Evolutionary conservation across 257 asterid genomes (phyloP), one percentile per base, ranked within the genome.

Genomic region (Solanum acaule): DNA sequence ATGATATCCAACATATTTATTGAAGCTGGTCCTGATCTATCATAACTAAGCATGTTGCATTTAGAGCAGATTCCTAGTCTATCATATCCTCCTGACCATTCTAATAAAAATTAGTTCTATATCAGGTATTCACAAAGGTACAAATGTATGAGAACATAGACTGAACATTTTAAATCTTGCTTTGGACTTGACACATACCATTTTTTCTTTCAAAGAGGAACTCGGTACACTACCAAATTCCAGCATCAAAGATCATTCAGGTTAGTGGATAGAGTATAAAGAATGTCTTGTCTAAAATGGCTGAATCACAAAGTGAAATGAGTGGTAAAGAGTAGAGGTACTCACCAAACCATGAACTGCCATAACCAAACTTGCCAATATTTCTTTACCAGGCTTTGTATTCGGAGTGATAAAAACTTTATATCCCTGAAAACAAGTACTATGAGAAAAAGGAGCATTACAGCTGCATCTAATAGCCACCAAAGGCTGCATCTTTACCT

Each of bases 341-440:
- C 97, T 67, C 88, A 97, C 99, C 98, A 91, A 75, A 90, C 99
- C 99, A 92, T 89, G 94, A 90, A 97, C 99, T 6, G 96, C 97
- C 93, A 91, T 96, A 86, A 97, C 94, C 96, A 97, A 91, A 93
- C 88, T 93, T 83, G 91, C 89, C 38, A 97, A 88, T 88, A 95
- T 94, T 87, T 92, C 98, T 92, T 92, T 96, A 81, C 99, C 98
- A 34, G 99, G 99, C 91, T 96, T 97, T 34, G 99, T 96, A 90
- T 94, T 97, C 56, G 96, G 98, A 85, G 99, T 97, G 87, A 95
- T 90, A 40, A 95, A 89, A 73, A 97, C 98, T 90, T 93, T 93
- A 82, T 86, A 95, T 38, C 96, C 99, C 99, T 97, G 96, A 92
- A 92, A n/a, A 88, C 78, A 87, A 44, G 70, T 88, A 52, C 67